Conservation (phyloP, 768 basidiomycete genomes). For the Chiua virens region DNA sequence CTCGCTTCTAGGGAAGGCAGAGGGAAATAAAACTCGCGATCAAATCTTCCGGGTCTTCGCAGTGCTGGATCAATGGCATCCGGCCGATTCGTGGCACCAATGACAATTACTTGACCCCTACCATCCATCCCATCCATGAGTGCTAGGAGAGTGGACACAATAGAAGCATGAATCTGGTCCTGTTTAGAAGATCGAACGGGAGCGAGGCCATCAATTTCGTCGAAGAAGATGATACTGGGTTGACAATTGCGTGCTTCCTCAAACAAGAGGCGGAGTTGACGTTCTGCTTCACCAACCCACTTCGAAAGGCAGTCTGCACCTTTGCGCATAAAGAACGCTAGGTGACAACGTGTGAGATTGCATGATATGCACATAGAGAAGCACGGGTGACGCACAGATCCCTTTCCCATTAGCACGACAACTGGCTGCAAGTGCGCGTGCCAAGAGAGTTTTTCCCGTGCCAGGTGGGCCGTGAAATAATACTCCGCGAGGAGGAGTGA, state of each 20-base stretch:
- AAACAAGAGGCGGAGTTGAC: conserved; percentile 91
- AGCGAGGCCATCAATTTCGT: conserved; percentile 98
- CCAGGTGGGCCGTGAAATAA: conserved; percentile 98
- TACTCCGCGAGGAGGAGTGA: conserved; percentile 95
- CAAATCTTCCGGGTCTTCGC: conserved; percentile 91
- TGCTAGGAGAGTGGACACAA: conserved; percentile 93
- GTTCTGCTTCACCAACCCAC: conserved; percentile 99
- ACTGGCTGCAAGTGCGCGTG: conserved; percentile 90
- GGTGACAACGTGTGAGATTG: background rate
- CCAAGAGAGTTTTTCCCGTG: conserved; percentile 95
- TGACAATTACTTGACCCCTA: conserved; percentile 94
- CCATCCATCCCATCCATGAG: conserved; percentile 99
- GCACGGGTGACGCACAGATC: conserved; percentile 63
- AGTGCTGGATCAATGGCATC: conserved; percentile 98
- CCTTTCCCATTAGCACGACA: conserved; percentile 83
- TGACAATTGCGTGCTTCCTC: conserved; percentile 93
- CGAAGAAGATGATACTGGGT: conserved; percentile 98
- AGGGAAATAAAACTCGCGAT: conserved; percentile 97
- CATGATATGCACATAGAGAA: background rate
- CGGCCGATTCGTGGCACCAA: conserved; percentile 96
- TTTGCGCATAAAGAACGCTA: conserved; percentile 99
- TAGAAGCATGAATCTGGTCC: conserved; percentile 97
- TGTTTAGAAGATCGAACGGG: conserved; percentile 98
- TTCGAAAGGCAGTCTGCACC: conserved; percentile 97
- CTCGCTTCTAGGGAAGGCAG: conserved; percentile 82